A percentile compares a stretch with the other conserved stretches of the same genome.
These are phyloP conservation scores for Clarireedia paspali DNA, from an alignment of 2,329 filamentous ascomycete species.

Conservation along the genomic window DNA sequence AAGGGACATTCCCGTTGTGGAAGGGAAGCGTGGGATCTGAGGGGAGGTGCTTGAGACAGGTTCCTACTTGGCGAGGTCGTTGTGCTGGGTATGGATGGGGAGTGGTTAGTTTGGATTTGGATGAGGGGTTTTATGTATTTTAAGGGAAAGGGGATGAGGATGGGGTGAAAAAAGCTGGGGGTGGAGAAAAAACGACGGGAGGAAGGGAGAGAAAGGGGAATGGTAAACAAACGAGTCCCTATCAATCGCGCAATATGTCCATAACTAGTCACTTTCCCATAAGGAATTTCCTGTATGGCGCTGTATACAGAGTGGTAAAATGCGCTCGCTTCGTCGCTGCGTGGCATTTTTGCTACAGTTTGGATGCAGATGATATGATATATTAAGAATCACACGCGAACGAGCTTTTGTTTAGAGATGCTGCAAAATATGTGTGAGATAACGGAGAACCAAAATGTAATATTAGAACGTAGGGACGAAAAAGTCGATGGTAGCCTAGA, in stretches of 20 bases:
- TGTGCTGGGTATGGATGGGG: slow-evolving; percentile 42
- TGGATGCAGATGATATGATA: background rate
- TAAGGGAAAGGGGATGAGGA: background rate
- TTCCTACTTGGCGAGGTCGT: slow-evolving; percentile 75
- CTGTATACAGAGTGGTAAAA: slow-evolving; percentile 74
- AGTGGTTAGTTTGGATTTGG: background rate
- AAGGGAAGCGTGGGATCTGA: slow-evolving; percentile 55
- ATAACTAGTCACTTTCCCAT: slow-evolving; percentile 79
- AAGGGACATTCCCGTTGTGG: slow-evolving; percentile 75
- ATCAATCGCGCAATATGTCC: slow-evolving; percentile 69
- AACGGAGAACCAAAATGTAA: no score
- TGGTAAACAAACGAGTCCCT: slow-evolving; percentile 55
- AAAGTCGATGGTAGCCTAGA: no score
- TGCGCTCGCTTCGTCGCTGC: slow-evolving; percentile 64
- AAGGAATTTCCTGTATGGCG: slow-evolving; percentile 78
- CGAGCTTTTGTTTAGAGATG: background rate
- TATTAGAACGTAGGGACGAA: no score
- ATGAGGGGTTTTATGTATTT: background rate
- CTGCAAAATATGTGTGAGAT: no score
- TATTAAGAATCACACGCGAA: background rate
- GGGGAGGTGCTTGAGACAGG: slow-evolving; percentile 82
- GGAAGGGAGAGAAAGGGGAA: no score
- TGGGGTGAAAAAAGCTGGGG: slow-evolving; percentile 41
- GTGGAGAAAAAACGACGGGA: background rate
- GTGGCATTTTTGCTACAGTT: slow-evolving; percentile 21